phyloP scores from a whole-genome alignment of 768 basidiomycete species.

The Clitopilus hobsonii region DNA sequence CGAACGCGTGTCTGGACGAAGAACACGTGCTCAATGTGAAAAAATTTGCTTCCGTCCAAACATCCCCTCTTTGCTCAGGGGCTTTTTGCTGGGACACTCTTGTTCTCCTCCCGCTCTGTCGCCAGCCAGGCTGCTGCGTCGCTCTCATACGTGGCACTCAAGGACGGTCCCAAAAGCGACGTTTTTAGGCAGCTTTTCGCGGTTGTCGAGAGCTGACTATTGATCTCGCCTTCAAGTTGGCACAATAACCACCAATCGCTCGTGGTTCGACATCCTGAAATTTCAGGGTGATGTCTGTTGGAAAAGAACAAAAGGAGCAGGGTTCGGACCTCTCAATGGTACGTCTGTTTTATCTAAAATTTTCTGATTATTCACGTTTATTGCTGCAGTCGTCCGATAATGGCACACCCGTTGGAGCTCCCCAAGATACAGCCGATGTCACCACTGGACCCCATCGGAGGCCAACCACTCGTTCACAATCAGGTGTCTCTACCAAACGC shows the following conservation, averaged over 20 bases:
- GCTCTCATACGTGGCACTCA: not conserved
- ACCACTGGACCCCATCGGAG: conserved; percentile 4
- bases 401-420: not conserved
- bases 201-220: not conserved
- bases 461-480: conserved; percentile 32
- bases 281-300: not conserved
- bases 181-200: not conserved
- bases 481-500: conserved; percentile 24
- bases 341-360: not conserved
- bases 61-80: conserved; percentile 17
- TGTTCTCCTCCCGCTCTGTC: conserved; percentile 10
- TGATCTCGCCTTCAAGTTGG: not conserved
- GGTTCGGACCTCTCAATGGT: not conserved
- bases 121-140: conserved; percentile 3
- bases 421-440: not conserved
- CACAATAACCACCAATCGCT: not conserved
- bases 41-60: conserved; percentile 21
- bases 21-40: conserved; percentile 19
- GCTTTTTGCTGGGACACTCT: conserved; percentile 12
- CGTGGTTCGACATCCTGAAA: not conserved
- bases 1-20: not conserved
- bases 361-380: not conserved
- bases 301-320: not conserved
- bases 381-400: not conserved
- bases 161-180: not conserved